A percentile compares a stretch with the other conserved stretches of the same genome.
These are phyloP conservation scores for Ogataea minuta DNA, from an alignment of 805 yeast genomes.

Conservation along the genomic window DNA sequence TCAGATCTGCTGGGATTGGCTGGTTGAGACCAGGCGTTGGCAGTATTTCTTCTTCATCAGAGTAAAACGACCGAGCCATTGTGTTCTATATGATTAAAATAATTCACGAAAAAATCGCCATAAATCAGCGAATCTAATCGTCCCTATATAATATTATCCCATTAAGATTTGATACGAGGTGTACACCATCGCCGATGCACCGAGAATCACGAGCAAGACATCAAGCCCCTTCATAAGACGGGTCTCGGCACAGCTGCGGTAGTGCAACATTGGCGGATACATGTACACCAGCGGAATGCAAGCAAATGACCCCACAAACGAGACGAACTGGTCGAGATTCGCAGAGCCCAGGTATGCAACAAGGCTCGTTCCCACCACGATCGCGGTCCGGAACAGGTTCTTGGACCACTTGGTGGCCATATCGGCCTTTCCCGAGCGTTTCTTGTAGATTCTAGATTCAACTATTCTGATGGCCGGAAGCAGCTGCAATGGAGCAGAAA, in stretches of 20 bases:
- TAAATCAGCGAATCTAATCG: no score
- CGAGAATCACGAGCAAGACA: slow-evolving; percentile 49
- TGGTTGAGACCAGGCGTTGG: slow-evolving; percentile 49
- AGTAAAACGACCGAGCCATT: slow-evolving; percentile 45
- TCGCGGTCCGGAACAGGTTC: slow-evolving; percentile 52
- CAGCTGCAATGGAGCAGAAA: slow-evolving; percentile 78
- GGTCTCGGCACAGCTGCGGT: slow-evolving; percentile 46
- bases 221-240: slow-evolving; percentile 44
- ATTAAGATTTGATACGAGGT: slow-evolving; percentile 57
- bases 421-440: slow-evolving; percentile 57
- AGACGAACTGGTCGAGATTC: slow-evolving; percentile 69
- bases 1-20: slow-evolving; percentile 37
- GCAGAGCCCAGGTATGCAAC: slow-evolving; percentile 68
- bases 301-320: slow-evolving; percentile 81
- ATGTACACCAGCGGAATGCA: slow-evolving; percentile 83
- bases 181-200: slow-evolving; percentile 61
- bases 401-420: slow-evolving; percentile 61
- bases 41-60: slow-evolving; percentile 48
- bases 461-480: slow-evolving; percentile 76
- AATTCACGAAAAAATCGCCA: no score
- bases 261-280: slow-evolving; percentile 79
- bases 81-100: no score
- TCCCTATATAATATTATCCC: slow-evolving; percentile 2
- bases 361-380: slow-evolving; percentile 53
- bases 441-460: slow-evolving; percentile 59